phyloP scores from a whole-genome alignment of 805 yeast genomes.

The Saccharomycodes ludwigii region DNA sequence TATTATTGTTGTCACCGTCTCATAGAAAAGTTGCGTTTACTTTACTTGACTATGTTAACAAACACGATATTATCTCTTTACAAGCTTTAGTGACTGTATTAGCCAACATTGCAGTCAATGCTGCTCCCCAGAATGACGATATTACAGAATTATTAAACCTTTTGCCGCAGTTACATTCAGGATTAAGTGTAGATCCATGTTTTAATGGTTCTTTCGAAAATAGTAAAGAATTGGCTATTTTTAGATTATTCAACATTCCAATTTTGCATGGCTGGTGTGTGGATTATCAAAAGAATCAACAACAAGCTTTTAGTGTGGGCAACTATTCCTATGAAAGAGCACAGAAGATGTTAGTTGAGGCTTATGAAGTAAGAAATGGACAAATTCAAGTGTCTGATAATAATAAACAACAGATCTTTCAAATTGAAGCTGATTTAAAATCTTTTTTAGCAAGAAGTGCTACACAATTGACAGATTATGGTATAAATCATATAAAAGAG shows the following conservation, averaged over 20 bases:
- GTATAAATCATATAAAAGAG: conserved; percentile 37
- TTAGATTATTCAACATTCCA: conserved; percentile 43
- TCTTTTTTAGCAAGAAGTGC: conserved; percentile 48
- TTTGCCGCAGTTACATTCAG: conserved; percentile 56
- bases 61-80: conserved; percentile 23
- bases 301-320: conserved; percentile 25
- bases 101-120: conserved; percentile 30
- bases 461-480: conserved; percentile 66
- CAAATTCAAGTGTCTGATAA: conserved; percentile 13
- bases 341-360: conserved; percentile 43
- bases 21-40: conserved; percentile 14
- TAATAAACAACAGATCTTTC: conserved; percentile 17
- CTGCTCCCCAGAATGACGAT: conserved; percentile 15
- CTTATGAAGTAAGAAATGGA: conserved; percentile 25
- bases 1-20: conserved; percentile 41
- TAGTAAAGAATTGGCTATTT: conserved; percentile 42
- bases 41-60: conserved; percentile 22
- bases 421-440: conserved; percentile 26
- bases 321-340: conserved; percentile 44
- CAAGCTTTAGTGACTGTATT: conserved; percentile 34
- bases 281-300: conserved; percentile 27
- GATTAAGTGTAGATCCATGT: conserved; percentile 46
- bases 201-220: conserved; percentile 49
- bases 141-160: conserved; percentile 30
- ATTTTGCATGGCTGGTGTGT: conserved; percentile 80